A percentile compares a stretch with the other conserved stretches of the same genome.
Evolutionary conservation across 306 rosid genomes (phyloP).

Genomic region (Luffa acutangula): DNA sequence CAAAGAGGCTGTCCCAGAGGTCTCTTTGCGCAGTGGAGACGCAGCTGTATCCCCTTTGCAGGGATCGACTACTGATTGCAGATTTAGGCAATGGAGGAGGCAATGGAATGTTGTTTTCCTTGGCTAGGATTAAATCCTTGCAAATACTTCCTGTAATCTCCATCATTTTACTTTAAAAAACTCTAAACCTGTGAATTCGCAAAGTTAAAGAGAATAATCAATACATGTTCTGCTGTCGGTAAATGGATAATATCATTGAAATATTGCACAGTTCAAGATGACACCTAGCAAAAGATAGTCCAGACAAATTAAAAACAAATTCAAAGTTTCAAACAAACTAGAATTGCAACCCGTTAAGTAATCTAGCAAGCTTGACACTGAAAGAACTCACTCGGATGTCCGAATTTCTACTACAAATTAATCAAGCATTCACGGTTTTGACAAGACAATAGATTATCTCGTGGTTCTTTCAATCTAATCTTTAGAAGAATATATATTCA

Average conservation of each 20-base stretch:
- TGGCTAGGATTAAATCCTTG: slow-evolving; percentile 10
- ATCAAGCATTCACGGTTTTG: neutral
- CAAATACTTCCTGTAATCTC: slow-evolving; percentile 13
- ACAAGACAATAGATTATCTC: neutral
- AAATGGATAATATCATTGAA: neutral
- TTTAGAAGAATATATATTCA: neutral
- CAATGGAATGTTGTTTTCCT: slow-evolving; percentile 21
- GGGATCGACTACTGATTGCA: slow-evolving; percentile 14
- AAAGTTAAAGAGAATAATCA: neutral
- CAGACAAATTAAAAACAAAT: neutral
- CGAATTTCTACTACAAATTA: neutral
- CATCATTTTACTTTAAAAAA: slow-evolving; percentile 17
- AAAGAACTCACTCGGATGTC: neutral
- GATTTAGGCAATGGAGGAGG: slow-evolving; percentile 49
- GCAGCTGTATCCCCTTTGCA: slow-evolving; percentile 20
- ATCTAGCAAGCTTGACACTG: neutral
- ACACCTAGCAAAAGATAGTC: neutral
- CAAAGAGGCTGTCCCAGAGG: slow-evolving; percentile 61
- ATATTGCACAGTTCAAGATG: neutral
- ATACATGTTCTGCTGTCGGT: neutral
- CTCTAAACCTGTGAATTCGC: slow-evolving; percentile 11
- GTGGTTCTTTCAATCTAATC: neutral
- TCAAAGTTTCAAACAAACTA: neutral
- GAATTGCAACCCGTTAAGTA: neutral
- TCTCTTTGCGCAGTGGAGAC: slow-evolving; percentile 38